Evolutionary conservation across 2,329 filamentous ascomycete species (phyloP).

Genomic region (Lachnellula subtilissima): DNA sequence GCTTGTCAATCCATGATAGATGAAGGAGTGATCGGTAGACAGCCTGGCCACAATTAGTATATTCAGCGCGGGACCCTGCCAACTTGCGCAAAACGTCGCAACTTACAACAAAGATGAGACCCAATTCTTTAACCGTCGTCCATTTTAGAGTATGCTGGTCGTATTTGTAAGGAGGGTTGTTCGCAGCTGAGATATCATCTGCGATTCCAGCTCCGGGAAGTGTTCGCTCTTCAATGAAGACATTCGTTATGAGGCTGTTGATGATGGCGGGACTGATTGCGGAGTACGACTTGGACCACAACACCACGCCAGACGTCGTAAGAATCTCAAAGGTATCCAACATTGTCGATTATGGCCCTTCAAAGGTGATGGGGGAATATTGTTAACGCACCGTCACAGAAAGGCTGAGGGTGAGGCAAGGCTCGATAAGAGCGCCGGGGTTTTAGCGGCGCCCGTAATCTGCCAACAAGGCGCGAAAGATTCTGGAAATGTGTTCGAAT

Average conservation of each 20-base stretch:
- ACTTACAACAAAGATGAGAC: conserved; percentile 88
- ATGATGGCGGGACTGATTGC: conserved; percentile 76
- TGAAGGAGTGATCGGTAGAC: conserved; percentile 95
- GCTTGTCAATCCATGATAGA: conserved; percentile 93
- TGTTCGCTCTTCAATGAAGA: conserved; percentile 93
- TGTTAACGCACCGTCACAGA: no score
- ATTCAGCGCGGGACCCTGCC: background rate
- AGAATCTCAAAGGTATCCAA: conserved; percentile 95
- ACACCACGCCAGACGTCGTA: conserved; percentile 90
- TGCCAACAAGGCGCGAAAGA: background rate
- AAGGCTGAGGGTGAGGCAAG: background rate
- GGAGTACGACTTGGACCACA: conserved; percentile 88
- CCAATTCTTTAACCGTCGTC: conserved; percentile 86
- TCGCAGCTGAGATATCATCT: conserved; percentile 55
- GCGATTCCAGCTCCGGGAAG: conserved; percentile 52
- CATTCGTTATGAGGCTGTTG: conserved; percentile 91
- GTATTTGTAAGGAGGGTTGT: conserved; percentile 73
- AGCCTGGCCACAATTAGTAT: conserved; percentile 51
- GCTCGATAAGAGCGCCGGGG: background rate
- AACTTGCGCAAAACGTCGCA: background rate
- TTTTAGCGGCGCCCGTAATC: background rate
- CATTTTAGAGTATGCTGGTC: conserved; percentile 95
- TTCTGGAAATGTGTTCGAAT: conserved; percentile 15
- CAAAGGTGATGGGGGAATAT: no score
- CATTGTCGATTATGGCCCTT: conserved; percentile 48